Base-by-base conservation (phyloP, 441 rosid species). In the Dalechampia spathulata region DNA sequence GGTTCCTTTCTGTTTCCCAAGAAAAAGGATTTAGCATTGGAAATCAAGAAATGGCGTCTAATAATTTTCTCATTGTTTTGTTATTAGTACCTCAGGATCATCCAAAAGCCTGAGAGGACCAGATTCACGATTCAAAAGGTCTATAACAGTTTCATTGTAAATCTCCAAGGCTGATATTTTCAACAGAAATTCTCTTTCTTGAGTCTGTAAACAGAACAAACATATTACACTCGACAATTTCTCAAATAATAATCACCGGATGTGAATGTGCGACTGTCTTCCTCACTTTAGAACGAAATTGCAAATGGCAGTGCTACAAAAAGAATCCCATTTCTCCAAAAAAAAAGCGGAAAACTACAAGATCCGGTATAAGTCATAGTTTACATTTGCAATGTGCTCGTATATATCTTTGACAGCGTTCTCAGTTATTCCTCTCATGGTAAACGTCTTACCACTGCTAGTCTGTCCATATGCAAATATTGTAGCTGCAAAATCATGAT, bases 381-480 rank as follows among this genome's bases (percentile, higher is more conserved):
- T 79, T 69, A 90, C 98, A 62, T 70, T 78, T 57, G 75, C 55
- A 52, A 90, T 81, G 58, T 81, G 94, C 34, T 83, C 81, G 50
- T 76, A 90, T 58, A 90, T 82, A 61, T 90, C 92, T 49, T 70
- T 78, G 47, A 85, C 64, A 19, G 81, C 98, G 71, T 74, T 73
- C 63, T 91, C 87, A 7, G 95, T 80, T 56, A 91, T 74, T 36
- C 96, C 96, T 62, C 85, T 77, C 95, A 87, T 91, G 30, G 98
- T 87, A 69, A 71, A 91, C 43, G 96, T 87, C 76, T 91, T 91
- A 41, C 95, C 98, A 47, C 98, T 87, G 46, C 98, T 82, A 28
- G 95, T 91, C 71, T 91, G 98, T 70, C 98, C 98, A 71, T 91
- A 91, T 0, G 96, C 95, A 70, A 87, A 90, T 58, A 86, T 84